Evolutionary conservation across 2,329 filamentous ascomycete genomes (phyloP), one percentile per base, ranked within the genome.

Genomic region (Fusarium euwallaceae): DNA sequence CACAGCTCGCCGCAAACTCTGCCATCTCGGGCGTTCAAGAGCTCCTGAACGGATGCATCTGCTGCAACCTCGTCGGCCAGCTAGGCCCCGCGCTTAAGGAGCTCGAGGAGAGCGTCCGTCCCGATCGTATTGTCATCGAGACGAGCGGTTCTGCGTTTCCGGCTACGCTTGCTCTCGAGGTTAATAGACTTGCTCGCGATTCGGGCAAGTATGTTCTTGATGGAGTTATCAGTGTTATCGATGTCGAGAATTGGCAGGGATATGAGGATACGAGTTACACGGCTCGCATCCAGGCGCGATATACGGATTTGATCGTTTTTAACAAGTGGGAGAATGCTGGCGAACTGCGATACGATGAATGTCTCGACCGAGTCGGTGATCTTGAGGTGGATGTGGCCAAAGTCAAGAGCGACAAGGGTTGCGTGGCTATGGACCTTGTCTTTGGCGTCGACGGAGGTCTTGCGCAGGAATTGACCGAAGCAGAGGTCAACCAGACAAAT

Each of bases 41-140:
- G 84, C 89, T 99, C 1, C 92, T 99, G 64, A 97, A 98, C 82
- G 97, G 96, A 76, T 98, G 97, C 85, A 98, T 99, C 84, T 99
- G 97, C 89, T 99, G 97, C 87, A 98, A 98, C 82, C 92, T 98
- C 29, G 96, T 99, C 70, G 97, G 97, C 17, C 94, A 97, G 83
- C 91, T 99, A 9, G 90, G 91, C 69, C 91, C 93, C 58, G 95
- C 96, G 2, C 91, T 99, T 20, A 85, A 89, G 51, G 92, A 97
- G 80, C 91, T 99, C 45, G 89, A 90, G 61, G 83, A 85, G 27
- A 82, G 81, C 16, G 82, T 87, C 37, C 68, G 72, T 6, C 96
- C 95, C 0, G 94, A 98, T 81, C 90, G 97, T 65, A 97, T 99
- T 83, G 91, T 99, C 62, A 92, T 99, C 81, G 97, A 99, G 87